Evolutionary conservation across 805 yeast species (phyloP), one percentile per base, ranked within the genome.

Genomic region (Yueomyces sp.): DNA sequence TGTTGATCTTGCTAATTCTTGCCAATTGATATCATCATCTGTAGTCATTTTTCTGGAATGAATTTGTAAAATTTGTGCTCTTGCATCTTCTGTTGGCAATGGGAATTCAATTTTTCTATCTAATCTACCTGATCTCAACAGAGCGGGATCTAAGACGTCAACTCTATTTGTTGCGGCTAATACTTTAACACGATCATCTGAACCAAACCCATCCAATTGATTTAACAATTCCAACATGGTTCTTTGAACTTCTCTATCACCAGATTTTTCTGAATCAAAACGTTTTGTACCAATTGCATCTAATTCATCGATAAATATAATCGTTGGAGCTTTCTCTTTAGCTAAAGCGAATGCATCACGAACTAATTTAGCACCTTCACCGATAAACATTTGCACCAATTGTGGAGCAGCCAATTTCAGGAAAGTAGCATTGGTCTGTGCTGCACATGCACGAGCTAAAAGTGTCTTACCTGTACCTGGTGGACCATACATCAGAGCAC

Each of bases 401-500:
- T 92, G 98, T 6, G 98, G 96, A 36, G 97, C 99, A 1, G 96
- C 97, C 45, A 92, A 74, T 60, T 94, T 85, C 60, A 92, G 72
- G 63, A 92, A 92, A 0, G 98, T 92, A 12, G 98, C 98, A 64
- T 88, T 87, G 1, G 97, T 85, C 64, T 92, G 97, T 44, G 96
- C 96, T 28, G 99, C 99, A 68, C 96, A 94, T 2, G 98, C 98
- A 62, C 96, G 80, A 7, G 99, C 99, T 52, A 92, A 72, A 48
- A 92, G 70, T 2, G 98, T 92, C 66, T 92, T 92, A 63, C 99
- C 99, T 2, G 98, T 92, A 63, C 99, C 99, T 43, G 99, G 99
- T 6, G 99, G 97, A 36, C 99, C 99, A 62, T 92, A 92, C 88
- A 92, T 86, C 43, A 92, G 72, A 3, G 96, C 97, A 63, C 98